Conservation (phyloP, 805 yeast genomes). For the Starmera dryadoides region DNA sequence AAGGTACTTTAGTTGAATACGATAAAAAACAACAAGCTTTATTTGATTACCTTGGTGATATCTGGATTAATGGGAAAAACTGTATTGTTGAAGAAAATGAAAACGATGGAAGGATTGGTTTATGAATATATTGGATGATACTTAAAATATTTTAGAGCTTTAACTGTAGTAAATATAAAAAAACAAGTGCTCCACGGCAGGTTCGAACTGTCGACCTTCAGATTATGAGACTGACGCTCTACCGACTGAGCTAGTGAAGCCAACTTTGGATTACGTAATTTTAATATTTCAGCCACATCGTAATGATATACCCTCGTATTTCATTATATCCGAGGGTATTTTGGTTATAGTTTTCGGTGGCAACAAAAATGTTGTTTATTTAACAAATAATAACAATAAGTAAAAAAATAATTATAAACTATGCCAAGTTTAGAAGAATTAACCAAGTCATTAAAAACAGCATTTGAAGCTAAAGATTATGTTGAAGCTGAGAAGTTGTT, state of each 20-base stretch:
- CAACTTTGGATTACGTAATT: too few relatives aligned
- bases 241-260: slow-evolving; percentile 52
- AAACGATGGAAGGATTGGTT: too few relatives aligned
- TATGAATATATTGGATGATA: too few relatives aligned
- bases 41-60: slow-evolving; percentile 35
- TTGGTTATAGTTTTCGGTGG: too few relatives aligned
- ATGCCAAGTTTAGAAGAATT: slow-evolving; percentile 55
- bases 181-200: slow-evolving; percentile 43
- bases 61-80: too few relatives aligned
- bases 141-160: too few relatives aligned
- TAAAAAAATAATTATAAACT: neutral
- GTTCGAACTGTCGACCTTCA: slow-evolving; percentile 51
- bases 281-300: too few relatives aligned
- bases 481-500: slow-evolving; percentile 52
- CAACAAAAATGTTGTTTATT: neutral
- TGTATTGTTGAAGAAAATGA: too few relatives aligned
- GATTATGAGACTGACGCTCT: slow-evolving; percentile 54
- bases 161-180: too few relatives aligned
- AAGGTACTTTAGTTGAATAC: slow-evolving; percentile 38
- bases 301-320: too few relatives aligned
- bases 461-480: slow-evolving; percentile 59
- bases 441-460: slow-evolving; percentile 59
- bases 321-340: too few relatives aligned
- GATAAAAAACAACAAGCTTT: slow-evolving; percentile 13
- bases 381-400: neutral